Base-by-base conservation (phyloP, 1,284 basidiomycete species). In the Cryptococcus deneoformans region DNA sequence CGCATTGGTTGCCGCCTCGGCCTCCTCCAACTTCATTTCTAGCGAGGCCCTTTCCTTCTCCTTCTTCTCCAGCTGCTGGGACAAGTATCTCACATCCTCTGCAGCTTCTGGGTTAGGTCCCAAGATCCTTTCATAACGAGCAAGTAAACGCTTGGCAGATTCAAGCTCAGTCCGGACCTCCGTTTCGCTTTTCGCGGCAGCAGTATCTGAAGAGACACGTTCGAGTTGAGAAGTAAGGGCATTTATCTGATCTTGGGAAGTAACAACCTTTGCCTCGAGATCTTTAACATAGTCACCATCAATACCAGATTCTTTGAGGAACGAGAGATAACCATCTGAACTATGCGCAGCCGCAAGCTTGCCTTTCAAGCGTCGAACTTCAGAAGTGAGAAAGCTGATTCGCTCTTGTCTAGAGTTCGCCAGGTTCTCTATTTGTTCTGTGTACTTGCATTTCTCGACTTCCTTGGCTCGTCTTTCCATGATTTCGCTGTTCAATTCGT, bases 361-460 rank as follows among this genome's bases (percentile, higher is more conserved):
- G 49, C 88, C 83, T 71, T 88, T 90, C 60, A 90, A 80, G 37
- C 94, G 82, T 48, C 81, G 82, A 14, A 90, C 80, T 75, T 98
- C 90, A 2, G 87, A 88, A 56, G 85, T 79, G 43, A 97, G 76
- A 24, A 86, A 83, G 6, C 77, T 77, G 50, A 97, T 86, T 29
- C 92, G 87, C 64, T 90, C 89, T 84, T 91, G 71, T 50, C 88
- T 86, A 9, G 86, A 83, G 55, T 87, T 85, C 20, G 86, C 83
- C 39, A 94, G 79, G 11, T 81, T 81, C 69, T 88, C 87, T 56
- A 87, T 81, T 70, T 94, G 88, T 46, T 88, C 84, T 5, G 84
- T 71, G 14, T 86, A 85, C n/a, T 83, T 79, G 40, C 64, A 45
- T 71, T 86, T 88, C 54, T 85, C 80, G 46, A 77, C 74, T 43